Evolutionary conservation across 2,329 filamentous ascomycete genomes (phyloP), one percentile per base, ranked within the genome.

Genomic region (Grosmannia penicillata): DNA sequence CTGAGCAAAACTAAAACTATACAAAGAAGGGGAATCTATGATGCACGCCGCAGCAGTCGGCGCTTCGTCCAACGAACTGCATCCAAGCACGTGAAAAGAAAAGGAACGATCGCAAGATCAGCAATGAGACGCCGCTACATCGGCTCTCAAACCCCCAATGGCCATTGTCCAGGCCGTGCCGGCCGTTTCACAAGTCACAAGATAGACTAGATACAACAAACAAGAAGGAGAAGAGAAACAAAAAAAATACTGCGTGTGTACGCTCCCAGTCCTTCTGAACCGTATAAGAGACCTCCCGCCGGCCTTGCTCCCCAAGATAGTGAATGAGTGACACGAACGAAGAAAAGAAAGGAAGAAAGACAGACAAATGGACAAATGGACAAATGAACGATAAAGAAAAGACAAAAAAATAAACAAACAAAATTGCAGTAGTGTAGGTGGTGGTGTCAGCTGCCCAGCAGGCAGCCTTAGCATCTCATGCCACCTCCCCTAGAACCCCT

Each of bases 401-500:
- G 7, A 33, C 9, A 37, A 13, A 10, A 33, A 17, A 32, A 38
- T 23, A 32, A 34, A 39, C 17, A 17, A 31, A 35, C 15, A 33
- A 25, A 23, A 28, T 27, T n/a, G n/a, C n/a, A n/a, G n/a, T n/a
- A n/a, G n/a, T n/a, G n/a, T n/a, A n/a, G n/a, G n/a, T n/a, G n/a
- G n/a, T n/a, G n/a, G n/a, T n/a, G n/a, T n/a, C n/a, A n/a, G n/a
- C n/a, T n/a, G n/a, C n/a, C n/a, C n/a, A n/a, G n/a, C n/a, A n/a
- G n/a, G n/a, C n/a, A n/a, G n/a, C n/a, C n/a, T n/a, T n/a, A n/a
- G 10, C 21, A 25, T 24, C 15, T 11, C 15, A 13, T 30, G 6
- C 9, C 26, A 39, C n/a, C 15, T 23, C 22, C 19, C 26, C 56
- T 51, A 78, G 47, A 78, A 78, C 4, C 72, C 72, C 47, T 62